Evolutionary conservation across 768 basidiomycete species (phyloP).

Genomic region (Crucibulum laeve): DNA sequence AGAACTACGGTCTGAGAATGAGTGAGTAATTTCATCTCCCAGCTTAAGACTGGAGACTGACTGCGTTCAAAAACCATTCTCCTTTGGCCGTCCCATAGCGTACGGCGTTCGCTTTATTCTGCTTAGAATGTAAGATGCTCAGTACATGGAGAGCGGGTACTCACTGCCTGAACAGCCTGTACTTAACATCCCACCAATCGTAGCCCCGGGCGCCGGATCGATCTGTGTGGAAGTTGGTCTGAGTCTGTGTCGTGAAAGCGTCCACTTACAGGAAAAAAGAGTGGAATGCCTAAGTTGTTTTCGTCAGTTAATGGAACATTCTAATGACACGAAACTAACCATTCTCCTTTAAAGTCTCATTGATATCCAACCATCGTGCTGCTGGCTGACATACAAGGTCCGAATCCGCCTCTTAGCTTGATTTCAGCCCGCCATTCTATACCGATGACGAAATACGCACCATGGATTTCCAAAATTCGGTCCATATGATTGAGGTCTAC

Average conservation of each 20-base stretch:
- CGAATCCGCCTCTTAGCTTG: constrained; percentile 54
- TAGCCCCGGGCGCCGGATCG: constrained; percentile 76
- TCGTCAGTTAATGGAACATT: too few relatives aligned
- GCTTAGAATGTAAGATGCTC: background rate
- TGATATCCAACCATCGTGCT: constrained; percentile 66
- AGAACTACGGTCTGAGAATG: constrained; percentile 74
- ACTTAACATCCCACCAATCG: constrained; percentile 82
- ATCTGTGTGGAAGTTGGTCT: constrained; percentile 38
- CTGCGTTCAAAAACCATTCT: constrained; percentile 88
- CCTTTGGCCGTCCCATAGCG: constrained; percentile 86
- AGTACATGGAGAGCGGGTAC: constrained; percentile 1
- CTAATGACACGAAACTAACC: constrained; percentile 24
- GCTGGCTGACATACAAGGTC: constrained; percentile 77
- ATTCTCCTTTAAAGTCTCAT: constrained; percentile 57
- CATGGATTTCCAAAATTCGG: constrained; percentile 69
- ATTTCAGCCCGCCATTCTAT: background rate
- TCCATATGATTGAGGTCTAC: constrained; percentile 81
- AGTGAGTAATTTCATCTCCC: background rate
- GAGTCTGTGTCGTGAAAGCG: background rate
- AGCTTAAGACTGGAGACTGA: constrained; percentile 19
- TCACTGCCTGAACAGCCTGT: constrained; percentile 85
- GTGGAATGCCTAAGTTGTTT: constrained; percentile 47
- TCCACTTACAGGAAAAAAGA: constrained; percentile 77
- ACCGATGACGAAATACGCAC: constrained; percentile 26
- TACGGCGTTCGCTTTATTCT: constrained; percentile 62